A percentile compares a stretch with the other conserved stretches of the same genome.
Conservation (phyloP, 371 early-diverging fungal species). For the Smittium culicis region DNA sequence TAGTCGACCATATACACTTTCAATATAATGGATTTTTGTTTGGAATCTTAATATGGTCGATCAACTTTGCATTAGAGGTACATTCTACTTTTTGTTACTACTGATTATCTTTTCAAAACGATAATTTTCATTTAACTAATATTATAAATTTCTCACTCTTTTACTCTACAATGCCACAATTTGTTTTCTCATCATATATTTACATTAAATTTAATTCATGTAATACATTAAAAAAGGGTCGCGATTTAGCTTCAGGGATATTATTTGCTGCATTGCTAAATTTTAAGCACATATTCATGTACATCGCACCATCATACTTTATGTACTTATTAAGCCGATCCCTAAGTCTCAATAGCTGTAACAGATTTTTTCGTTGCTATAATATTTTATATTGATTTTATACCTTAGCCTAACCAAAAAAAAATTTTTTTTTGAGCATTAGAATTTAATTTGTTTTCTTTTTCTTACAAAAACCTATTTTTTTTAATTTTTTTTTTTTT, state of each 20-base stretch:
- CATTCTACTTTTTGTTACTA: too few species aligned
- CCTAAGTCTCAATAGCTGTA: not conserved
- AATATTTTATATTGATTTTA: slow-evolving; percentile 13
- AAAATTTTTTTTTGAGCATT: not conserved
- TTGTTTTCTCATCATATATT: not conserved
- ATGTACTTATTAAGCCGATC: slow-evolving; percentile 72
- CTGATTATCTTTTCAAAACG: too few species aligned
- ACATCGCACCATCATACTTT: slow-evolving; percentile 90
- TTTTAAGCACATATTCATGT: slow-evolving; percentile 93
- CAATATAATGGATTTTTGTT: slow-evolving; percentile 94
- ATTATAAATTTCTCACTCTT: too few species aligned
- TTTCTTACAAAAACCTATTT: too few species aligned
- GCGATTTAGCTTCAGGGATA: slow-evolving; percentile 47
- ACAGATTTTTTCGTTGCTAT: slow-evolving; percentile 15
- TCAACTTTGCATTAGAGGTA: slow-evolving; percentile 59
- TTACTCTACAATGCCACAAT: too few species aligned
- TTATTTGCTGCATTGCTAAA: slow-evolving; percentile 78
- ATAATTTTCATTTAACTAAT: too few species aligned
- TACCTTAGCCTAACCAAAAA: too few species aligned
- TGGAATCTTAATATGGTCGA: slow-evolving; percentile 69
- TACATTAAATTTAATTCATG: not conserved
- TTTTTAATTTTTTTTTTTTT: too few species aligned
- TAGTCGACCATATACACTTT: slow-evolving; percentile 83
- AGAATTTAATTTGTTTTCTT: too few species aligned
- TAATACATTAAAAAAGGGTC: slow-evolving; percentile 7